phyloP scores from a whole-genome alignment of 257 asterid genomes.

The Lycium barbarum region DNA sequence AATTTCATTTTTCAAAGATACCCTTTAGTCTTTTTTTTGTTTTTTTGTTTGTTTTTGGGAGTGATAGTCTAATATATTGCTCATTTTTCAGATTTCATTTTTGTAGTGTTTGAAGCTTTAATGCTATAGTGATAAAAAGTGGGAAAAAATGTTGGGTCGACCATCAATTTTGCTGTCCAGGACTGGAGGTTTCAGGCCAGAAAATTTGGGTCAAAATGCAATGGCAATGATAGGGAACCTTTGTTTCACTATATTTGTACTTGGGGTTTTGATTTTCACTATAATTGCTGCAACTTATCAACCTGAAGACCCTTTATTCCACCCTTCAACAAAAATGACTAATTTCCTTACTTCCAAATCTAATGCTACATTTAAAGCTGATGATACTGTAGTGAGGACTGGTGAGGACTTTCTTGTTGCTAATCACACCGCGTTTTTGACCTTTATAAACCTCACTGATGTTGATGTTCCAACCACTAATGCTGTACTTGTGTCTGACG shows the following conservation, averaged over 20 bases:
- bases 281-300: slow-evolving; percentile 64
- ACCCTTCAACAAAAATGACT: slow-evolving; percentile 84
- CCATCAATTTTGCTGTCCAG: slow-evolving; percentile 49
- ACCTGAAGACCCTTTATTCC: slow-evolving; percentile 69
- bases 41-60: no score
- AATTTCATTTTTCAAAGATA: no score
- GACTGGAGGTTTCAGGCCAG: slow-evolving; percentile 62
- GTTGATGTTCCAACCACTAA: slow-evolving; percentile 53
- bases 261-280: slow-evolving; percentile 70
- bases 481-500: background rate
- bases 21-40: no score
- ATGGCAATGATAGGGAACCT: slow-evolving; percentile 59
- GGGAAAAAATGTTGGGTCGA: slow-evolving; percentile 56
- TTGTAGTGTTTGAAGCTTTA: no score
- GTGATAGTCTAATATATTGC: background rate
- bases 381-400: slow-evolving; percentile 73
- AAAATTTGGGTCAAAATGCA: slow-evolving; percentile 81
- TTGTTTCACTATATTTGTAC: slow-evolving; percentile 63
- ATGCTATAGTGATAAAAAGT: background rate
- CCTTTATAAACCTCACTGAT: slow-evolving; percentile 80
- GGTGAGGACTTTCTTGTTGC: slow-evolving; percentile 89
- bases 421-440: slow-evolving; percentile 73
- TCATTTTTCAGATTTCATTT: no score
- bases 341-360: slow-evolving; percentile 72
- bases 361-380: slow-evolving; percentile 84